Base-by-base conservation (phyloP, 2,329 filamentous ascomycete species). In the Alternaria novae-zelandiae region DNA sequence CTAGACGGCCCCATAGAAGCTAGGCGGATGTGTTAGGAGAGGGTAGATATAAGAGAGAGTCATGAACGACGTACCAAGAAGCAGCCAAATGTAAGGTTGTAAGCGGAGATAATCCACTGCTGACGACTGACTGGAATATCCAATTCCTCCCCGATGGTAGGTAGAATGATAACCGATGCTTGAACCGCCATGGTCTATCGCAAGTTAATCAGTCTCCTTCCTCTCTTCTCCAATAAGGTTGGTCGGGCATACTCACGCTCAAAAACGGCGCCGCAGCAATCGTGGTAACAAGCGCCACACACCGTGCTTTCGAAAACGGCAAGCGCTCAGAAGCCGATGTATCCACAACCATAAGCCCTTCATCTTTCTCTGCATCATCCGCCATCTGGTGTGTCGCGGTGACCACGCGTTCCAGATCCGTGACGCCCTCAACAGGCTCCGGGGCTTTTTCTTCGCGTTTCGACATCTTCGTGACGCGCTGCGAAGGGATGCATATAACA, bases 91-190 rank as follows among this genome's bases (percentile, higher is more conserved):
- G 88, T 83, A 15, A 91, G 83, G 5, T 86, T 83, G 72, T 91
- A 91, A 0, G 88, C 86, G 0, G 89, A 91, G 0, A 91, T 82
- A 64, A 91, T 84, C 89, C 89, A 91, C 79, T 90, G 88, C 61
- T 87, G 83, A 15, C 88, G 83, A 25, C 83, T 83, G 43, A 86
- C 84, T 1, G 88, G 88, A 20, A 90, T 88, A 55, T 76, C 64
- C 5, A 90, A 81, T 11, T 85, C 85, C 25, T 80, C 71, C 41
- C 87, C 86, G 32, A 90, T 89, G n/a, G 84, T 85, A 0, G 88
- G 88, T 15, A 90, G 80, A 54, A 89, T 86, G 64, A 90, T 89
- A 61, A 90, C 86, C 5, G 87, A 84, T 2, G 86, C 82, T 72
- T 90, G 88, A 4, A 84, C 82, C 2, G 86, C 86, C 51, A 89